phyloP scores from a whole-genome alignment of 257 asterid species.

The Solanum lycopersicoides region DNA sequence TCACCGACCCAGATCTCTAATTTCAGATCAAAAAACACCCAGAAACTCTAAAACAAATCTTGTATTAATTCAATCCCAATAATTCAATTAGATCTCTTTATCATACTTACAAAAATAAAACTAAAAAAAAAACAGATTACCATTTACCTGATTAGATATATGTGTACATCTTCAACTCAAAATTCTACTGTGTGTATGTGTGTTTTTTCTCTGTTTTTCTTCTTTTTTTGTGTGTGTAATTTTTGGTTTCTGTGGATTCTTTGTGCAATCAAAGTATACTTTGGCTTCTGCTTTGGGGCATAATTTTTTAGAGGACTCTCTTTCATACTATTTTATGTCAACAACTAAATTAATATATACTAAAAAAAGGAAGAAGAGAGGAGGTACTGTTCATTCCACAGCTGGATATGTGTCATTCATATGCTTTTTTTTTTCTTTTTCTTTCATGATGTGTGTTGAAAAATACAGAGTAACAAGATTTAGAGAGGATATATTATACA shows the following conservation, averaged over 20 bases:
- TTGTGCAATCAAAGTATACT: background rate
- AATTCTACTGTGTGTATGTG: background rate
- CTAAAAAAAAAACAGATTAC: background rate
- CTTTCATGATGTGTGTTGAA: background rate
- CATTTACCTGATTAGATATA: slow-evolving; percentile 25
- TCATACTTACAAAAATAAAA: background rate
- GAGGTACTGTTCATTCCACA: background rate
- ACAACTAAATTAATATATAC: background rate
- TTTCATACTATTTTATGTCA: background rate
- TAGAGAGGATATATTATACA: background rate
- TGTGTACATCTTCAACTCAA: background rate
- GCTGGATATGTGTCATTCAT: background rate
- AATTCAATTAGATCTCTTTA: slow-evolving; percentile 46
- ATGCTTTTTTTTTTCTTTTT: background rate
- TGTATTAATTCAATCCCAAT: slow-evolving; percentile 17
- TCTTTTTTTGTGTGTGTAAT: background rate
- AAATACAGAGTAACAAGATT: background rate
- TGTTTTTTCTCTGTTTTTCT: background rate
- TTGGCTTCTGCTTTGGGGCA: slow-evolving; percentile 35
- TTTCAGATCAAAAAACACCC: slow-evolving; percentile 49
- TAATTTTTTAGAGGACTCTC: slow-evolving; percentile 36
- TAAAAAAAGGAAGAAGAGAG: background rate
- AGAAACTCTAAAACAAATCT: slow-evolving; percentile 25
- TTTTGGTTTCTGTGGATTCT: slow-evolving; percentile 8
- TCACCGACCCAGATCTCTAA: slow-evolving; percentile 44